Percentiles rank a stretch among this genome's conserved stretches.
phyloP scores from a whole-genome alignment of 768 basidiomycete species.

The Macrocybe gigantea region DNA sequence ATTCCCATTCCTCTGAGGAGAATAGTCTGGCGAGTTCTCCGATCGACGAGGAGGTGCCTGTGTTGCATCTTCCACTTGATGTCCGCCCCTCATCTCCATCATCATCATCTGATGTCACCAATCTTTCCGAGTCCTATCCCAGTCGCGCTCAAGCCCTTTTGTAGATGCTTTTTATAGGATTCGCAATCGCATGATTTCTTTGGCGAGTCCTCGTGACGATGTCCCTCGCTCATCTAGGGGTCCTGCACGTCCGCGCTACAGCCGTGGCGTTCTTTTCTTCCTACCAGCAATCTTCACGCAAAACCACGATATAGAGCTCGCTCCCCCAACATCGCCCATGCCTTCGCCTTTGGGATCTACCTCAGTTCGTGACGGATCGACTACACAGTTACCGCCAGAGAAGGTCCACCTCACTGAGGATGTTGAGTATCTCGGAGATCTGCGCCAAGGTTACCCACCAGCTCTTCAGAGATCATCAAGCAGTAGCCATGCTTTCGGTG shows the following conservation, averaged over 20 bases:
- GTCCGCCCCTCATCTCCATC: slow-evolving; percentile 52
- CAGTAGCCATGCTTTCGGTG: slow-evolving; percentile 10
- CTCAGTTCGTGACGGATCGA: slow-evolving; percentile 16
- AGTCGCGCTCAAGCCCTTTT: slow-evolving; percentile 38
- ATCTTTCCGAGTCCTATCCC: slow-evolving; percentile 34
- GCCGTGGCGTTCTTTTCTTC: slow-evolving; percentile 71
- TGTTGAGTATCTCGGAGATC: slow-evolving; percentile 24
- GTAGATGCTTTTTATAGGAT: slow-evolving; percentile 50
- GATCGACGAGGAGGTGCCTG: slow-evolving; percentile 43
- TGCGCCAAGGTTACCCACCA: slow-evolving; percentile 6
- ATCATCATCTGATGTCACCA: slow-evolving; percentile 39
- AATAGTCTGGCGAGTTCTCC: slow-evolving; percentile 32
- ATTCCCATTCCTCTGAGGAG: slow-evolving; percentile 35
- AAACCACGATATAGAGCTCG: slow-evolving; percentile 39
- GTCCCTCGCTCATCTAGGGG: slow-evolving; percentile 29
- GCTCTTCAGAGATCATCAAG: slow-evolving; percentile 6
- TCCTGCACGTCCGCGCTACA: slow-evolving; percentile 39
- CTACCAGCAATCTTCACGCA: slow-evolving; percentile 75
- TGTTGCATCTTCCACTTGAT: slow-evolving; percentile 62
- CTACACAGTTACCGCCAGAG: slow-evolving; percentile 30
- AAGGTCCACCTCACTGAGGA: slow-evolving; percentile 36
- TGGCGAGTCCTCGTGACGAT: slow-evolving; percentile 35
- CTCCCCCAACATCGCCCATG: slow-evolving; percentile 16
- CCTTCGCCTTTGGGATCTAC: slow-evolving; percentile 15
- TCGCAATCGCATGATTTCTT: slow-evolving; percentile 47